Base-by-base conservation (phyloP, 2,329 filamentous ascomycete species). In the Neonectria magnoliae region DNA sequence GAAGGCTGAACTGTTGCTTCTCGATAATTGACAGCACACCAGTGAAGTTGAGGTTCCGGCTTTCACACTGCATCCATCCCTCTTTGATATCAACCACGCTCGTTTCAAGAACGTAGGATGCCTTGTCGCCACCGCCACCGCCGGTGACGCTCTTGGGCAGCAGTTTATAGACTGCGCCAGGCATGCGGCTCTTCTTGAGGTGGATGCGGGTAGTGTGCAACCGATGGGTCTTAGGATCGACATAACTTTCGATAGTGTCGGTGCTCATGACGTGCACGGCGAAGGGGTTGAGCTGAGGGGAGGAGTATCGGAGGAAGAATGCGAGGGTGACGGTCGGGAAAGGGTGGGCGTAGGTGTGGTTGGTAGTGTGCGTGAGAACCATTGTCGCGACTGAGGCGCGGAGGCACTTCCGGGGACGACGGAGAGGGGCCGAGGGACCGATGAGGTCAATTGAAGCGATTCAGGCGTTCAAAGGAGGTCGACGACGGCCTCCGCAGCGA, bases 291-390 rank as follows among this genome's bases (percentile, higher is more conserved):
- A 87, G 81, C 69, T 87, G 83, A 31, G 86, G 85, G 5, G 86
- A 88, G 64, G 92, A 93, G 81, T 96, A 96, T 70, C 93, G 92
- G 54, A 96, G 90, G 81, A 95, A 96, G 85, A 93, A 96, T 81
- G 93, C 93, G 78, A 96, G 90, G 53, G 92, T 93, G 67, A 96
- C 93, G 77, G 92, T 92, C 67, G 92, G 90, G 82, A 95, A 95
- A 53, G 91, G 90, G 80, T 95, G 93, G 69, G 90, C 86, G 84
- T 94, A 94, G 74, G 86, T 88, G 78, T 92, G 91, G 80, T 87
- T 88, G 73, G 88, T 89, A 58, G 86, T 87, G 78, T 88, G 87
- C 7, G 85, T 87, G 80, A 89, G 85, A 68, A 89, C 87, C 87
- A 89, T 89, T 60, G 76, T 85, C 75, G 68, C 76, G 60, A 63